A percentile compares a stretch with the other conserved stretches of the same genome.
Conservation (phyloP, 1,284 basidiomycete species). For the Ustilago tritici region DNA sequence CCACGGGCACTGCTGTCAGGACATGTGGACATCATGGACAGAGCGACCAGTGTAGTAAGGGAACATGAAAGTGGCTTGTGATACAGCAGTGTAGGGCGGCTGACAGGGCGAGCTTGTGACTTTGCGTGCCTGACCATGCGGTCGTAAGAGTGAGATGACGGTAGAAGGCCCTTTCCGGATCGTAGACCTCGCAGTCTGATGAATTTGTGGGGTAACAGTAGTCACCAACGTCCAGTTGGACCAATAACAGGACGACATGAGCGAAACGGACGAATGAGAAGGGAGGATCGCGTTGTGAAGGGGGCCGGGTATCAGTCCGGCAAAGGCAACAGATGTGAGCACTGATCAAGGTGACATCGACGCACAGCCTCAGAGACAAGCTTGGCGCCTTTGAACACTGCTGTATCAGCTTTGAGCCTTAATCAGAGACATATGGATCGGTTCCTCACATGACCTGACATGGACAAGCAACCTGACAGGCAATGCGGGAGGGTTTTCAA, state of each 20-base stretch:
- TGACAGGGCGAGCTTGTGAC: not conserved
- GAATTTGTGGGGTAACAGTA: not conserved
- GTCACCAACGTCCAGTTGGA: not conserved
- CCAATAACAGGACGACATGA: not conserved
- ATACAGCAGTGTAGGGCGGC: not conserved
- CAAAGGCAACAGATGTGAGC: slow-evolving; percentile 13
- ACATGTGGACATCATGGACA: not conserved
- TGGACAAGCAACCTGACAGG: not conserved
- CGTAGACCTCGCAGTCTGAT: not conserved
- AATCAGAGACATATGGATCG: not conserved
- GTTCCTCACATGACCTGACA: not conserved
- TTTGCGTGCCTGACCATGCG: not conserved
- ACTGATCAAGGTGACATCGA: slow-evolving; percentile 2
- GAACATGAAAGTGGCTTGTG: not conserved
- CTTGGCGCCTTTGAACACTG: not conserved
- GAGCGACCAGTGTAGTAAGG: not conserved
- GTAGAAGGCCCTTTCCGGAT: not conserved
- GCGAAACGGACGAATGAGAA: not conserved
- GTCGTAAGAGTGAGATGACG: not conserved
- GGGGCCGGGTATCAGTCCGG: slow-evolving; percentile 29
- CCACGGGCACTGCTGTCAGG: not conserved
- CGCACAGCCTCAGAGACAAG: slow-evolving; percentile 7
- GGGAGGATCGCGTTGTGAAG: not conserved
- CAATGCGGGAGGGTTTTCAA: not conserved
- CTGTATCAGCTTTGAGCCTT: not conserved